Percentiles rank a stretch among this genome's conserved stretches.
Conservation (phyloP, 495 filamentous ascomycete species). For the Apodospora peruviana region DNA sequence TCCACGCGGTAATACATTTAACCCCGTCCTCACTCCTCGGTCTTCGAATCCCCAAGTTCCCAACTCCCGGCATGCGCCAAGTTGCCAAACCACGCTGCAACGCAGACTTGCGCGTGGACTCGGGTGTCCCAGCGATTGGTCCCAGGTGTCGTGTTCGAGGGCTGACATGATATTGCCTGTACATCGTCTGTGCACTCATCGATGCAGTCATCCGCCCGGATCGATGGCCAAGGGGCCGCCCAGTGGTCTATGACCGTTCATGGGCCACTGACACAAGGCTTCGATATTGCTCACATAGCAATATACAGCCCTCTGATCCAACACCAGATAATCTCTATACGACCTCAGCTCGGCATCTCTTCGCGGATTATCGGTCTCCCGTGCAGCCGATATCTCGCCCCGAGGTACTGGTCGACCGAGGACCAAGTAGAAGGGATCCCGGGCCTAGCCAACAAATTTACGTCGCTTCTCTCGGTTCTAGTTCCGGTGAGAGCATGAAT, state of each 20-base stretch:
- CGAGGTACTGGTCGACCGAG: constrained; percentile 9
- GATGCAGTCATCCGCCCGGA: not conserved
- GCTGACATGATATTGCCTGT: constrained; percentile 10
- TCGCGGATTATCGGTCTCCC: not conserved
- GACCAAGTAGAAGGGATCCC: too few species aligned
- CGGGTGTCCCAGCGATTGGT: constrained; percentile 5
- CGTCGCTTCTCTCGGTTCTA: too few species aligned
- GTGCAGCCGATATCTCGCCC: constrained; percentile 4
- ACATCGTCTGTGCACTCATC: not conserved
- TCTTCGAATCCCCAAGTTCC: too few species aligned
- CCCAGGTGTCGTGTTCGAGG: constrained; percentile 4
- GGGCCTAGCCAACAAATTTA: too few species aligned
- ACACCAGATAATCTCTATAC: not conserved
- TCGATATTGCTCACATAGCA: not conserved
- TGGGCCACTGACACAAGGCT: not conserved
- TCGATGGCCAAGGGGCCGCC: not conserved
- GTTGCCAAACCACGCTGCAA: too few species aligned
- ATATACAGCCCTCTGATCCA: not conserved
- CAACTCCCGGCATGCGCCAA: too few species aligned
- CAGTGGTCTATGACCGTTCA: not conserved
- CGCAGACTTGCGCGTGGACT: not conserved
- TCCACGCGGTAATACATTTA: too few species aligned
- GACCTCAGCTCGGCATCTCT: constrained; percentile 9
- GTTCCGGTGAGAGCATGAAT: too few species aligned
- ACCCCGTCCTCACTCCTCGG: too few species aligned